Base-by-base conservation (phyloP, 257 asterid genomes). In the Agastache rugosa region DNA sequence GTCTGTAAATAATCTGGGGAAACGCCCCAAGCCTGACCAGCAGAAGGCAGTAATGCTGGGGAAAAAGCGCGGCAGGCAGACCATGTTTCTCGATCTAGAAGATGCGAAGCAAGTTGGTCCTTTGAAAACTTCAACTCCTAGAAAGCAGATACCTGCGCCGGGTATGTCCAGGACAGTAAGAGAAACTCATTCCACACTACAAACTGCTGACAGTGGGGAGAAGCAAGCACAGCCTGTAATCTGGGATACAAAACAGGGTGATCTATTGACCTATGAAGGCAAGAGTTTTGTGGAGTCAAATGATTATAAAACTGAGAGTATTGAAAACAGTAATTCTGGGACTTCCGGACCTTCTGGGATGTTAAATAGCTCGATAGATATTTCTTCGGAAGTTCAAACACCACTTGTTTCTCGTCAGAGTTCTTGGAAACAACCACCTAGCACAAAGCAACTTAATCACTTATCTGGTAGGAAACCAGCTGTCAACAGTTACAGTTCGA, bases 11-110 rank as follows among this genome's bases (percentile, higher is more conserved):
- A 92, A 82, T 79, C 85, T 83, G 71, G 96, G 90, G 62, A 93
- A 95, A 85, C 94, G 98, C 31, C 88, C 96, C 15, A 87, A 85
- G 88, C 58, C 93, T 79, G 96, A 95, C 81, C 99, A 88, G 58
- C 92, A 86, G 67, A 95, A 95, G 83, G 99, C 92, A 84, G 91
- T 80, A 20, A 91, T 90, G 97, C 87, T 95, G 64, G 99, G 98
- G 71, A 95, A 95, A 78, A 92, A 89, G 82, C 96, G 98, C 34
- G 87, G 86, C 77, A 84, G 99, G 85, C 95, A 87, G 91, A 95
- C 99, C 63, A 87, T 95, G 97, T 87, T 92, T 79, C 89, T 92
- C 75, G 85, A 95, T 83, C 81, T 90, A 80, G 97, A 95, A 71
- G 99, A 95, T 82, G 90, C 89, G 68, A 91, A 93, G 77, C 97